Base-by-base conservation (phyloP, 2,329 filamentous ascomycete genomes). In the Diaporthe ampelina region DNA sequence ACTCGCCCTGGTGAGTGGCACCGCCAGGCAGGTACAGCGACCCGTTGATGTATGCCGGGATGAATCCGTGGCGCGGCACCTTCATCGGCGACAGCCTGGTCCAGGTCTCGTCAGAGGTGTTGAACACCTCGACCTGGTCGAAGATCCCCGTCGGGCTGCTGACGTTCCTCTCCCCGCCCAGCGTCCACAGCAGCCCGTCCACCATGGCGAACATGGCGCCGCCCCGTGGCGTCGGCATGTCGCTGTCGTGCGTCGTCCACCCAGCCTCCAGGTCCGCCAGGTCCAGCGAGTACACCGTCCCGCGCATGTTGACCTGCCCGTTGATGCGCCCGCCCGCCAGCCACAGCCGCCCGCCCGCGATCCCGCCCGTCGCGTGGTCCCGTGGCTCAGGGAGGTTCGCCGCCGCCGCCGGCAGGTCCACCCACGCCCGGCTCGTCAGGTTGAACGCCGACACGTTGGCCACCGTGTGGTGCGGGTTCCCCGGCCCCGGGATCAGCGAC, bases 171-270 rank as follows among this genome's bases (percentile, higher is more conserved):
- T 85, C 83, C 6, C 83, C 84, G 1, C 84, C 84, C 70, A 85
- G 80, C 0, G 80, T 79, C 57, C 82, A 85, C 15, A 84, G 75
- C 24, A 76, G 75, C 0, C 63, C 72, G 0, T 77, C 80, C 1
- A 85, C 63, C 0, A 78, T 78, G 0, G 77, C 81, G 0, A 75
- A 79, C 84, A 74, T 73, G 15, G 80, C 48, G 0, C 84, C 84
- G 3, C 83, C 84, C 0, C 84, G 78, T 0, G 84, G 72, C 3
- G 82, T 85, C 0, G 83, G 82, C 83, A 86, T 84, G n/a, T 59
- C 73, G 4, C 68, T 77, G 9, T 71, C 58, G 13, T 77, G 79
- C 0, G 77, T 79, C 0, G 15, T 73, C 83, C 83, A 85, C 6
- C 79, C 79, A 3, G 68, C 54, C 13, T 74, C 68, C 8, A 78